These are phyloP conservation scores for Saccharomycopsis sp. DNA, from an alignment of 805 yeast species.

Conservation along the genomic window DNA sequence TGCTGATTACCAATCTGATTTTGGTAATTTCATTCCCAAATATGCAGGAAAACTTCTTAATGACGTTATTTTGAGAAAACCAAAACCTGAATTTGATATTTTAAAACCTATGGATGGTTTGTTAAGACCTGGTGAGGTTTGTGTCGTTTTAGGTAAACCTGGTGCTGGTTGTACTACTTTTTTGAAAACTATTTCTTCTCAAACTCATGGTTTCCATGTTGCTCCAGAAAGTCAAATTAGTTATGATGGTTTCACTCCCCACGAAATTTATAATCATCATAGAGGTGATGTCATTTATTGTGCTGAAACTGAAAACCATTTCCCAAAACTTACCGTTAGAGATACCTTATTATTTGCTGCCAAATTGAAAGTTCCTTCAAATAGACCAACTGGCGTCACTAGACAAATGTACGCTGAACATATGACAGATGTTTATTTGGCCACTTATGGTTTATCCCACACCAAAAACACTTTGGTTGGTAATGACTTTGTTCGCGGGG, in stretches of 20 bases:
- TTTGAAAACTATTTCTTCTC: constrained; percentile 47
- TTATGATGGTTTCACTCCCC: constrained; percentile 40
- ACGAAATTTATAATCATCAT: constrained; percentile 36
- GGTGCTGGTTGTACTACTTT: constrained; percentile 73
- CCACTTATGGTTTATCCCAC: constrained; percentile 46
- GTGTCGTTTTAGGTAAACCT: constrained; percentile 65
- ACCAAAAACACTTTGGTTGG: constrained; percentile 57
- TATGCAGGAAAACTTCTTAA: constrained; percentile 1
- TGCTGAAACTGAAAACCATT: constrained; percentile 41
- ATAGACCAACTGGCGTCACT: constrained; percentile 32
- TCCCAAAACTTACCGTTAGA: constrained; percentile 40
- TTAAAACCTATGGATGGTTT: constrained; percentile 35
- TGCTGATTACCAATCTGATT: constrained; percentile 40
- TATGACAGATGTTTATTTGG: constrained; percentile 30
- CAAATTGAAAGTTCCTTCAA: constrained; percentile 36
- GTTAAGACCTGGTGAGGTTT: constrained; percentile 39
- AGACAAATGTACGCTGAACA: constrained; percentile 35
- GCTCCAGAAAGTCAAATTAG: constrained; percentile 30
- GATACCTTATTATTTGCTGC: constrained; percentile 40
- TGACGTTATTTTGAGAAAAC: constrained; percentile 25
- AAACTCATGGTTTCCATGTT: constrained; percentile 27
- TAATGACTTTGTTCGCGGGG: constrained; percentile 57
- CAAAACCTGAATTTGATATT: constrained; percentile 18
- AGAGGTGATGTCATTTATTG: constrained; percentile 41
- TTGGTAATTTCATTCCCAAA: constrained; percentile 24